These are phyloP conservation scores for Aspergillus haitiensis DNA, from an alignment of 495 filamentous ascomycete genomes.

Conservation along the genomic window DNA sequence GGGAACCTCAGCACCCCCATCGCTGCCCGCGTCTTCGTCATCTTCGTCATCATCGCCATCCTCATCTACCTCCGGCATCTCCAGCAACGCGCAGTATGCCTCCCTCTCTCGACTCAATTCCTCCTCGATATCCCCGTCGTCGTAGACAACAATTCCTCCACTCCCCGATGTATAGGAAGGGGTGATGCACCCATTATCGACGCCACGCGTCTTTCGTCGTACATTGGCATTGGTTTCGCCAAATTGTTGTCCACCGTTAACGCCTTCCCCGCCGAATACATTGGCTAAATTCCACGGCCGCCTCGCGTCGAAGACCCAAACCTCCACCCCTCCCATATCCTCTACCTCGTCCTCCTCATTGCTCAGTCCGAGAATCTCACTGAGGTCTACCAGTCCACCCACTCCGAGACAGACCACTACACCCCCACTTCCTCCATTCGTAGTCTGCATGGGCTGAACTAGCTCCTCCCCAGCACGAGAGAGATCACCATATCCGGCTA, in stretches of 20 bases:
- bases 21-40: constrained; percentile 40
- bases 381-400: constrained; percentile 85
- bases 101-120: constrained; percentile 72
- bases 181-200: constrained; percentile 66
- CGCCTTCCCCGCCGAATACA: constrained; percentile 78
- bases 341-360: constrained; percentile 54
- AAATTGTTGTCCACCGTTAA: constrained; percentile 46
- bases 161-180: constrained; percentile 70
- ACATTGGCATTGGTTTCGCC: constrained; percentile 51
- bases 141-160: constrained; percentile 87
- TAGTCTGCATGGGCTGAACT: constrained; percentile 77
- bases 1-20: constrained; percentile 27
- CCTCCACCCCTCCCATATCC: constrained; percentile 73
- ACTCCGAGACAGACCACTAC: constrained; percentile 91
- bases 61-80: constrained; percentile 90
- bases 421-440: constrained; percentile 76
- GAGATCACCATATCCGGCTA: constrained; percentile 90
- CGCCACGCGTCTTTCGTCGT: constrained; percentile 49
- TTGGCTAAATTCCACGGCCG: constrained; percentile 95
- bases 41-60: constrained; percentile 61
- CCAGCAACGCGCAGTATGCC: constrained; percentile 76
- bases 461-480: constrained; percentile 71
- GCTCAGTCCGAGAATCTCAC: constrained; percentile 66
- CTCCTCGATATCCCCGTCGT: constrained; percentile 94
- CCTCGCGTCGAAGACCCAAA: constrained; percentile 90